Percentiles rank a stretch among this genome's conserved stretches.
Conservation (phyloP, 1,284 basidiomycete species). For the Cryptococcus neoformans region DNA sequence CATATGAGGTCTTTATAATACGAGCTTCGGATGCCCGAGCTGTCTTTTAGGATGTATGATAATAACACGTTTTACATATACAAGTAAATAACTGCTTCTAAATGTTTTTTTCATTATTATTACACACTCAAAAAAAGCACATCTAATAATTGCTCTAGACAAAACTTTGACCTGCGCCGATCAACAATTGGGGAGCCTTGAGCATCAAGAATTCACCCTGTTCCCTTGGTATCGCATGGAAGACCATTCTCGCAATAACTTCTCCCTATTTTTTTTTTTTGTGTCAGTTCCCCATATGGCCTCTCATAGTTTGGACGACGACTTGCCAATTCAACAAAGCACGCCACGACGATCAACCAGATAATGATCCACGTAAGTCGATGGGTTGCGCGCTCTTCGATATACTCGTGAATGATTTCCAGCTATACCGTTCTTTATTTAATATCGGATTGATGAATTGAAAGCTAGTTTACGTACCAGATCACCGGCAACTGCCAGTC, state of each 20-base stretch:
- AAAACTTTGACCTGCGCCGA: neutral
- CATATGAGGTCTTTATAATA: too few species aligned
- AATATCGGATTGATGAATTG: neutral
- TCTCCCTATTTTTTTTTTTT: constrained; percentile 59
- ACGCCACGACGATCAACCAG: constrained; percentile 86
- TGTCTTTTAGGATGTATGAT: too few species aligned
- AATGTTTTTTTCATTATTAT: neutral
- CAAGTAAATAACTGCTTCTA: neutral
- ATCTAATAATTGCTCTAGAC: neutral
- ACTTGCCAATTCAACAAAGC: constrained; percentile 56
- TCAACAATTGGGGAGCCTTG: constrained; percentile 18
- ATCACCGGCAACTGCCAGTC: constrained; percentile 80
- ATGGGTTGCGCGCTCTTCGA: constrained; percentile 87
- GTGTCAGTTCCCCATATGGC: neutral
- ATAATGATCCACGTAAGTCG: constrained; percentile 96
- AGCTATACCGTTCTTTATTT: constrained; percentile 55
- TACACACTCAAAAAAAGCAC: neutral
- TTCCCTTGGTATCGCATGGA: constrained; percentile 48
- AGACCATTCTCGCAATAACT: constrained; percentile 72
- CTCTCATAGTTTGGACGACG: neutral
- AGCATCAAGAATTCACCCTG: constrained; percentile 30
- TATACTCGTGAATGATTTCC: constrained; percentile 88
- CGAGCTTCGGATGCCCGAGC: too few species aligned
- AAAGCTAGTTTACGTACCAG: constrained; percentile 57
- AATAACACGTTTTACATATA: too few species aligned